Conservation (phyloP, 768 basidiomycete genomes). For the Boletus tomentosulus region DNA sequence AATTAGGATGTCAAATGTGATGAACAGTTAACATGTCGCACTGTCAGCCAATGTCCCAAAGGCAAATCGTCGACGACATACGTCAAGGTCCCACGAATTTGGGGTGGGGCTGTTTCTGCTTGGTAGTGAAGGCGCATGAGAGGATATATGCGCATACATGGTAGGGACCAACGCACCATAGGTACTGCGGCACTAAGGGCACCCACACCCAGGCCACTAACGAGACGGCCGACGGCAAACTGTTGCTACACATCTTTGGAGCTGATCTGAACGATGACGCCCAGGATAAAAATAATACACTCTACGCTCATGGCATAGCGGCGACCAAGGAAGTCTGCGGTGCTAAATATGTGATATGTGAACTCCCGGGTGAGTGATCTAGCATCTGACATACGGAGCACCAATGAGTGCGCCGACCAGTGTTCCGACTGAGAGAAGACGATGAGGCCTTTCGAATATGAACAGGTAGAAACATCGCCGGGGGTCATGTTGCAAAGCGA, state of each 20-base stretch:
- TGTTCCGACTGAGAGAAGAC: constrained; percentile 72
- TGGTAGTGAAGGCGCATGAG: constrained; percentile 43
- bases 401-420: constrained; percentile 58
- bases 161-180: constrained; percentile 36
- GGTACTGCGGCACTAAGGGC: constrained; percentile 65
- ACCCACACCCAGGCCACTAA: constrained; percentile 67
- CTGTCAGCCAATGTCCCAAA: neutral
- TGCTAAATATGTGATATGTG: constrained; percentile 29
- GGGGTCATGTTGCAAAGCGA: constrained; percentile 57
- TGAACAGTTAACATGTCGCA: constrained; percentile 59
- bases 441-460: constrained; percentile 59
- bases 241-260: constrained; percentile 57
- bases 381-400: constrained; percentile 46
- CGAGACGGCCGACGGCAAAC: constrained; percentile 59
- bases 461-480: constrained; percentile 39
- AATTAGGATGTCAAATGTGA: constrained; percentile 66
- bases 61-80: constrained; percentile 4
- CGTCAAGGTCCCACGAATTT: constrained; percentile 67
- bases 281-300: constrained; percentile 53
- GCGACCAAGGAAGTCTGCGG: constrained; percentile 63
- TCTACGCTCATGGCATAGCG: constrained; percentile 62
- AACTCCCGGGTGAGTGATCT: neutral
- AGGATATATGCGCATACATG: constrained; percentile 1
- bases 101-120: constrained; percentile 68
- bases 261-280: constrained; percentile 57